Evolutionary conservation across 202 grass and related monocot genomes (phyloP).

Genomic region (Schoenoplectus tabernaemontani): DNA sequence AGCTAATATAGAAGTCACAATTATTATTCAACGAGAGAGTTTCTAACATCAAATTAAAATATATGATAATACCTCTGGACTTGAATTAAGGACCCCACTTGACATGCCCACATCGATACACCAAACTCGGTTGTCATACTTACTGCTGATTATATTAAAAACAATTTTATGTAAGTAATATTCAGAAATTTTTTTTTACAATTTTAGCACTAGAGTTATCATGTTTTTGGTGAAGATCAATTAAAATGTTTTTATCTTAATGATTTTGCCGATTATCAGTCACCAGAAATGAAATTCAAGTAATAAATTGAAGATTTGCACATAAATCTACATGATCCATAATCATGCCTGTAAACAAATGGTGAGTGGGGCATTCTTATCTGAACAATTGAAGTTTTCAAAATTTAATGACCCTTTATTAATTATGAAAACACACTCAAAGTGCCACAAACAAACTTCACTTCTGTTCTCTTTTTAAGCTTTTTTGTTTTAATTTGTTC

Average conservation of each 20-base stretch:
- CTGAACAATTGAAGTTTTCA: neutral
- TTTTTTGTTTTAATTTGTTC: neutral
- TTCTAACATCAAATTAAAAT: conserved; percentile 6
- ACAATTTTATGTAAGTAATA: conserved; percentile 1
- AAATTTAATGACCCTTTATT: neutral
- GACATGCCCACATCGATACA: conserved; percentile 98
- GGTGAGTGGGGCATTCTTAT: neutral
- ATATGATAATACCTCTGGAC: conserved; percentile 50
- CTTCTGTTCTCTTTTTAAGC: neutral
- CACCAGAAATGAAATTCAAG: neutral
- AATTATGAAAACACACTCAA: neutral
- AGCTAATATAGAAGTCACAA: conserved; percentile 15
- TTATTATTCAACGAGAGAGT: neutral
- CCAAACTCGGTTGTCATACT: conserved; percentile 82
- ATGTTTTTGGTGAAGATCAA: neutral
- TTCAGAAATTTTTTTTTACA: neutral
- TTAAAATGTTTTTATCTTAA: neutral
- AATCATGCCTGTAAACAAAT: neutral
- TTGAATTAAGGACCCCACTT: conserved; percentile 72
- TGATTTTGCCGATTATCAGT: neutral
- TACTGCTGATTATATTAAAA: conserved; percentile 44
- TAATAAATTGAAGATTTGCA: neutral
- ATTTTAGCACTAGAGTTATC: neutral
- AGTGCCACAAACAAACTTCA: neutral
- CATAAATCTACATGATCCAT: neutral